Base-by-base conservation (phyloP, 192 early-diverging fungal genomes). In the Coemansia sp. region DNA sequence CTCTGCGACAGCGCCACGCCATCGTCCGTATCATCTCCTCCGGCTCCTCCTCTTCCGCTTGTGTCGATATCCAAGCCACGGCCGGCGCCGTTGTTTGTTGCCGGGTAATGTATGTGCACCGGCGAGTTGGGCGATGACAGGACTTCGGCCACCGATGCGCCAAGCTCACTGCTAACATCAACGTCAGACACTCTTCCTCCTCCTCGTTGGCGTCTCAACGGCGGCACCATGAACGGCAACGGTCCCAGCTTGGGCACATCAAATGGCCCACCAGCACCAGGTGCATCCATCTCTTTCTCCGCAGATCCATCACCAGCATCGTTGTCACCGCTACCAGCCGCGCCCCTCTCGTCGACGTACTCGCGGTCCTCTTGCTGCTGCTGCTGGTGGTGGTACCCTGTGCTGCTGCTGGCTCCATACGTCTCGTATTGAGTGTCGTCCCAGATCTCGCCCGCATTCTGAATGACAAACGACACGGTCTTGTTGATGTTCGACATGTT, bases 401-500 rank as follows among this genome's bases (percentile, higher is more conserved):
- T 29, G 38, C 38, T 40, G 38, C 38, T 40, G 38, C 38, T 40
- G 11, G 38, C 11, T 11, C 11, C 38, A 48, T 48, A 15, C n/a
- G 45, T 1, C 15, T 48, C 49, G 9, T 25, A 25, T 2, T 52
- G 49, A 11, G n/a, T 5, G 9, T 70, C 65, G 25, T 61, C 57
- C 83, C 83, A 84, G 45, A 84, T 68, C 32, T 69, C 64, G 23
- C 86, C 59, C 5, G 84, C 78, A 62, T 90, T 78, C 49, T 78
- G 64, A 55, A 93, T 87, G 56, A 91, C 69, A 60, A 87, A 90
- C 62, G 89, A 88, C 33, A 93, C 87, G 0, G 83, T 84, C 49
- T 85, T 72, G 76, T 90, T 93, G 62, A 88, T 91, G 42, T 81
- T 84, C 10, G 82, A 82, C 88, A 91, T 93, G 57, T 93, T 89